phyloP scores from a whole-genome alignment of 768 basidiomycete species.

The Suillus cothurnatus region DNA sequence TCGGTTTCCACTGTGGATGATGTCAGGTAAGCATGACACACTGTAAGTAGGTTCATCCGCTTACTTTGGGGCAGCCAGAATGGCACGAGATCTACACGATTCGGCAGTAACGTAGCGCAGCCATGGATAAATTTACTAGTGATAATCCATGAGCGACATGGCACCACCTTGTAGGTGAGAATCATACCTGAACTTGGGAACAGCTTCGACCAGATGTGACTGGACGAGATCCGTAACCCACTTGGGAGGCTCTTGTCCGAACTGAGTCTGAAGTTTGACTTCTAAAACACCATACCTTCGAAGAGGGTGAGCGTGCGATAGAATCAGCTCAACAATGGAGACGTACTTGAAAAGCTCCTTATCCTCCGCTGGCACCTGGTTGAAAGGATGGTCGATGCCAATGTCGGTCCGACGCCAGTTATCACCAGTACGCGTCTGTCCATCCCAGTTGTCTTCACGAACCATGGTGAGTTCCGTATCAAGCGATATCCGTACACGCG shows the following conservation, averaged over 20 bases:
- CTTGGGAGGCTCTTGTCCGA: constrained; percentile 91
- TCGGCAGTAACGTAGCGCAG: constrained; percentile 88
- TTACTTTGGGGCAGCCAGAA: constrained; percentile 98
- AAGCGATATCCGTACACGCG: constrained; percentile 82
- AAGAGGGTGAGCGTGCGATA: background rate
- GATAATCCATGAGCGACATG: constrained; percentile 9
- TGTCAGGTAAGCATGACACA: background rate
- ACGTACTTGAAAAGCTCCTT: constrained; percentile 89
- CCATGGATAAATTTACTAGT: constrained; percentile 93
- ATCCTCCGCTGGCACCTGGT: constrained; percentile 59
- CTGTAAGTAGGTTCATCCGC: constrained; percentile 13
- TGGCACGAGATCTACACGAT: constrained; percentile 93
- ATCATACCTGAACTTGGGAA: constrained; percentile 91
- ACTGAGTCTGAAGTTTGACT: constrained; percentile 96
- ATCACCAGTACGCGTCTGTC: constrained; percentile 65
- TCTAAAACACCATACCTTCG: constrained; percentile 88
- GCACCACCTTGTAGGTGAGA: background rate
- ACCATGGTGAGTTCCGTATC: constrained; percentile 95
- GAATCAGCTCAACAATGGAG: constrained; percentile 2
- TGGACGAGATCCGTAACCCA: constrained; percentile 98
- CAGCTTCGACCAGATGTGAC: constrained; percentile 94
- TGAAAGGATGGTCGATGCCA: constrained; percentile 65
- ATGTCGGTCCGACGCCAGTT: constrained; percentile 97
- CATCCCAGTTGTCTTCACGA: constrained; percentile 98
- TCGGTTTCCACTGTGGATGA: constrained; percentile 79